phyloP scores from a whole-genome alignment of 176 grass and related monocot genomes.

The Alloteropsis semialata region DNA sequence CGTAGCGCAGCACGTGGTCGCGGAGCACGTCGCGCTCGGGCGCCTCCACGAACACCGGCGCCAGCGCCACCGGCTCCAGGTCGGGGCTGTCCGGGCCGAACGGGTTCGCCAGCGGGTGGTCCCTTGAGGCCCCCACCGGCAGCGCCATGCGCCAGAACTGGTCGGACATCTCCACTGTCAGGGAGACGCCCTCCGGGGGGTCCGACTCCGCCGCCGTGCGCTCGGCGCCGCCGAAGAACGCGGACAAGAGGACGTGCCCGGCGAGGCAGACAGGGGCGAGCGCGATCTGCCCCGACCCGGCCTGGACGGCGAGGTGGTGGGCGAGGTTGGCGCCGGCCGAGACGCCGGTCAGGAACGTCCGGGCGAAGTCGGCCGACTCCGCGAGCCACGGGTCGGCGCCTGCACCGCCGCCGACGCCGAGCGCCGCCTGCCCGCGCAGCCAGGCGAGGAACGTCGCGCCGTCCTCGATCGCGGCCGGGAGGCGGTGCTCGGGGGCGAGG shows the following conservation, averaged over 20 bases:
- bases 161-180: conserved; percentile 35
- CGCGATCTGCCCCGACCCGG: neutral
- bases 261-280: neutral
- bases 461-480: conserved; percentile 46
- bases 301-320: conserved; percentile 32
- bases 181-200: conserved; percentile 31
- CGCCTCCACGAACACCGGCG: conserved; percentile 48
- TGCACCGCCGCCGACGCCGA: neutral
- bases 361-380: conserved; percentile 25
- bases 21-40: conserved; percentile 40
- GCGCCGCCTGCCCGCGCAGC: neutral
- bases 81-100: conserved; percentile 43
- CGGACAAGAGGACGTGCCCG: conserved; percentile 51
- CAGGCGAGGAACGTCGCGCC: conserved; percentile 13
- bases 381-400: conserved; percentile 28
- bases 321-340: conserved; percentile 49
- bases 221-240: conserved; percentile 50
- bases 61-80: conserved; percentile 31
- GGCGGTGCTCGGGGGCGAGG: conserved; percentile 42
- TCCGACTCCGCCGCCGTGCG: conserved; percentile 30
- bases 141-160: conserved; percentile 63
- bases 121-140: conserved; percentile 41
- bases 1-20: conserved; percentile 44
- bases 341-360: conserved; percentile 30
- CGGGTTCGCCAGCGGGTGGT: conserved; percentile 67